Percentiles rank a stretch among this genome's conserved stretches.
phyloP scores from a whole-genome alignment of 1,284 basidiomycete species.

The Ustilago nuda region DNA sequence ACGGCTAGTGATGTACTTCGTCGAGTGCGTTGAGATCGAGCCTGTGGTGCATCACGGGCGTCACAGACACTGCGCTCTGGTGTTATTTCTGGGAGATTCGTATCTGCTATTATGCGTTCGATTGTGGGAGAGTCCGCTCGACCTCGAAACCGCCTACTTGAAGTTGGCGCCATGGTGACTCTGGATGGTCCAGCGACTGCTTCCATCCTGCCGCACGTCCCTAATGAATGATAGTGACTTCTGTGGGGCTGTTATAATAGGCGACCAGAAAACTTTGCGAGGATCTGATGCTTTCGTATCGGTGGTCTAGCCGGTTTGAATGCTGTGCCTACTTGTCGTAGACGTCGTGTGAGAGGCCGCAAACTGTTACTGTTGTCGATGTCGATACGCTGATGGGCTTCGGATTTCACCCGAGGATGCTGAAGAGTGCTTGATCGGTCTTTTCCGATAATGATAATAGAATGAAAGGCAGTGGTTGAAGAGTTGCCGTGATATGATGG shows the following conservation, averaged over 20 bases:
- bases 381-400: background rate
- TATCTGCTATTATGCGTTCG: background rate
- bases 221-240: background rate
- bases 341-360: background rate
- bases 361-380: background rate
- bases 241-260: no score
- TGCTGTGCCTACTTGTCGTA: background rate
- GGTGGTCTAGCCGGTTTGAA: background rate
- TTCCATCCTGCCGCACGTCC: background rate
- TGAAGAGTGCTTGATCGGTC: background rate
- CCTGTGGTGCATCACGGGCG: background rate
- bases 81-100: background rate
- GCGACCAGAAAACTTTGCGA: no score
- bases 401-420: background rate
- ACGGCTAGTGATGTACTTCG: background rate
- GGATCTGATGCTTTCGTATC: no score
- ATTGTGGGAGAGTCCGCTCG: background rate
- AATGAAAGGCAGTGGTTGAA: background rate
- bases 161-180: background rate
- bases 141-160: background rate
- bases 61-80: background rate
- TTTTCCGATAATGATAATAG: background rate
- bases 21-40: background rate
- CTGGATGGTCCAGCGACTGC: constrained; percentile 21
- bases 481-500: background rate